These are phyloP conservation scores for Mytilinidion resinicola DNA, from an alignment of 495 filamentous ascomycete species.

Conservation along the genomic window DNA sequence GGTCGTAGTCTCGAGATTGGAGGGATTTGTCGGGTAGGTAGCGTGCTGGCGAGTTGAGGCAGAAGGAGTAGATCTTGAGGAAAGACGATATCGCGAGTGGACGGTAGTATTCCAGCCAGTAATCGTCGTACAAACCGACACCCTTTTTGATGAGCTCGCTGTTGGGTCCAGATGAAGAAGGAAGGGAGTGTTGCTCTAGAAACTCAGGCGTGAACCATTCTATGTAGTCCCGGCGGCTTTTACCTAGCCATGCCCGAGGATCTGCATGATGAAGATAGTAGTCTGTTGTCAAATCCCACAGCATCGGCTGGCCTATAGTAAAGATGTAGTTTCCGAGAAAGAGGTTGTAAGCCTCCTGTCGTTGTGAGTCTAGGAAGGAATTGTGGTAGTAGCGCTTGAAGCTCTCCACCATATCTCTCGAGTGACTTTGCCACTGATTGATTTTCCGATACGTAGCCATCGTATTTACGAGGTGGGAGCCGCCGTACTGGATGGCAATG, in stretches of 20 bases:
- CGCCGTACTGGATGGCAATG: constrained; percentile 95
- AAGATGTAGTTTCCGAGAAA: constrained; percentile 97
- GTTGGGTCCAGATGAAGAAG: constrained; percentile 28
- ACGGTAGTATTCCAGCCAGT: constrained; percentile 97
- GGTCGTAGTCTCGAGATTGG: constrained; percentile 65
- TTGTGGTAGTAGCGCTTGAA: constrained; percentile 99
- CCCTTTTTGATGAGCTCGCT: constrained; percentile 44
- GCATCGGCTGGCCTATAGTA: constrained; percentile 83
- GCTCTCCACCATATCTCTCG: constrained; percentile 96
- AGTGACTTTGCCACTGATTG: constrained; percentile 97
- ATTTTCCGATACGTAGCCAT: constrained; percentile 99
- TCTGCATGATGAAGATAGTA: constrained; percentile 93
- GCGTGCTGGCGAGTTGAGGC: constrained; percentile 77
- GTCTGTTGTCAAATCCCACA: constrained; percentile 93
- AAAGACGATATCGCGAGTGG: constrained; percentile 80
- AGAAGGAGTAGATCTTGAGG: constrained; percentile 79
- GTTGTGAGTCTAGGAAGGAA: constrained; percentile 90
- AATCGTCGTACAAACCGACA: constrained; percentile 76
- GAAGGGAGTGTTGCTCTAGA: constrained; percentile 47
- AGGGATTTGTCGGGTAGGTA: constrained; percentile 70
- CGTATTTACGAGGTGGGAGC: constrained; percentile 94
- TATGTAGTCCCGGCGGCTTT: constrained; percentile 63
- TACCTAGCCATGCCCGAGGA: constrained; percentile 64
- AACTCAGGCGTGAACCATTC: constrained; percentile 80
- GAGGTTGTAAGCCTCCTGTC: constrained; percentile 96